These are phyloP conservation scores for Dothiorella sarmentorum DNA, from an alignment of 2,329 filamentous ascomycete species.

Conservation along the genomic window DNA sequence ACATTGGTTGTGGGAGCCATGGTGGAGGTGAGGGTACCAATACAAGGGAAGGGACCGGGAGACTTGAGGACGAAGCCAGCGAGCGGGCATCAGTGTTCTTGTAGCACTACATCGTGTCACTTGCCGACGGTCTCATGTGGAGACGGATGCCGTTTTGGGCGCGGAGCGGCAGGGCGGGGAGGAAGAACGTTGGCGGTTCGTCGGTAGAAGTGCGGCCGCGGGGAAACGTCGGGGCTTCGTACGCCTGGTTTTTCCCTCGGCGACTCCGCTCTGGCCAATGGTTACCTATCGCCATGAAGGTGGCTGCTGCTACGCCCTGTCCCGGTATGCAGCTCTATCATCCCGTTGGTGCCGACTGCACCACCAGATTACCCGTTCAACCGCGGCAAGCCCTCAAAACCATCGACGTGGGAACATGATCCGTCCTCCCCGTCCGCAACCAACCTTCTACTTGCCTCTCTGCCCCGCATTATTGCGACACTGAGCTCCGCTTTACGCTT, in stretches of 20 bases:
- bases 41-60: neutral
- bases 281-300: too few relatives aligned
- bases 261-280: too few relatives aligned
- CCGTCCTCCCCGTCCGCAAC: neutral
- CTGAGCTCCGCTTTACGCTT: neutral
- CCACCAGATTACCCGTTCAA: neutral
- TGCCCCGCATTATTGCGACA: neutral
- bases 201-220: neutral
- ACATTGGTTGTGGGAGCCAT: constrained; percentile 27
- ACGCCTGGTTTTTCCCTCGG: neutral
- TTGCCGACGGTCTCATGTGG: neutral
- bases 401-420: neutral
- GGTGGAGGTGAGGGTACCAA: neutral
- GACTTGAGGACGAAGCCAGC: neutral
- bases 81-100: neutral
- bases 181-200: neutral
- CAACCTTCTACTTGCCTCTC: neutral
- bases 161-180: neutral
- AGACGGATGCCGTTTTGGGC: constrained; percentile 1
- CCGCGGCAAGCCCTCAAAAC: neutral
- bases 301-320: neutral
- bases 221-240: too few relatives aligned
- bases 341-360: neutral
- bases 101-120: constrained; percentile 3
- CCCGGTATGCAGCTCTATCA: neutral